A percentile compares a stretch with the other conserved stretches of the same genome.
Conservation (phyloP, 2,329 filamentous ascomycete genomes). For the Clonostachys rosea region DNA sequence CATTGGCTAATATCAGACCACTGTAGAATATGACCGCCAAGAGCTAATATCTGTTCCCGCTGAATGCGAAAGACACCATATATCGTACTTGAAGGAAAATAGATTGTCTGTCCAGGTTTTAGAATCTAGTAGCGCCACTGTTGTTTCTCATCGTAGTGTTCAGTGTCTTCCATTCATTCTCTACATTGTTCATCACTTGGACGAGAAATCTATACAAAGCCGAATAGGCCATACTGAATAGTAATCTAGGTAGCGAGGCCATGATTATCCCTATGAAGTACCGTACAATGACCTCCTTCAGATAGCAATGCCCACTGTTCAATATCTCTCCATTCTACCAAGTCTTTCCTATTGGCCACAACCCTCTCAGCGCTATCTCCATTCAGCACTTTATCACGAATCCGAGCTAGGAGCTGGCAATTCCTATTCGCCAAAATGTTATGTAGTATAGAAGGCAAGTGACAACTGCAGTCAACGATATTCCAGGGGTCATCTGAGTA, state of each 20-base stretch:
- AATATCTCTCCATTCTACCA: constrained; percentile 23
- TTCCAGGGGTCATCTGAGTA: not conserved
- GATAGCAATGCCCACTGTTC: constrained; percentile 22
- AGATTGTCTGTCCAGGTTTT: constrained; percentile 24
- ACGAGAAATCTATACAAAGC: constrained; percentile 11
- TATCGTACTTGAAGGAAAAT: constrained; percentile 23
- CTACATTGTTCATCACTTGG: not conserved
- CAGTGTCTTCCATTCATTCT: constrained; percentile 15
- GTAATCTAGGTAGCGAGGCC: constrained; percentile 25
- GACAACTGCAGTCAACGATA: not conserved
- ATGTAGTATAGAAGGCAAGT: not conserved
- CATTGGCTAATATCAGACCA: constrained; percentile 22
- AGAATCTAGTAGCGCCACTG: constrained; percentile 22
- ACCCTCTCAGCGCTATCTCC: constrained; percentile 2
- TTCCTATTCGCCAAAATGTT: not conserved
- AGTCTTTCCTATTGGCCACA: constrained; percentile 15
- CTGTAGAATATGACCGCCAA: constrained; percentile 24
- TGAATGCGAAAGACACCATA: constrained; percentile 23
- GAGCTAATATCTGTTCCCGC: constrained; percentile 17
- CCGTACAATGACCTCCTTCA: constrained; percentile 24
- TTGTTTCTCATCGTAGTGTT: constrained; percentile 15
- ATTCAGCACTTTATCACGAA: not conserved
- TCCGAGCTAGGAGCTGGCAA: not conserved
- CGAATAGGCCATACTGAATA: constrained; percentile 16
- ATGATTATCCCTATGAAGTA: constrained; percentile 24